These are phyloP conservation scores for Rhodotorula babjevae DNA, from an alignment of 768 basidiomycete species.

Conservation along the genomic window DNA sequence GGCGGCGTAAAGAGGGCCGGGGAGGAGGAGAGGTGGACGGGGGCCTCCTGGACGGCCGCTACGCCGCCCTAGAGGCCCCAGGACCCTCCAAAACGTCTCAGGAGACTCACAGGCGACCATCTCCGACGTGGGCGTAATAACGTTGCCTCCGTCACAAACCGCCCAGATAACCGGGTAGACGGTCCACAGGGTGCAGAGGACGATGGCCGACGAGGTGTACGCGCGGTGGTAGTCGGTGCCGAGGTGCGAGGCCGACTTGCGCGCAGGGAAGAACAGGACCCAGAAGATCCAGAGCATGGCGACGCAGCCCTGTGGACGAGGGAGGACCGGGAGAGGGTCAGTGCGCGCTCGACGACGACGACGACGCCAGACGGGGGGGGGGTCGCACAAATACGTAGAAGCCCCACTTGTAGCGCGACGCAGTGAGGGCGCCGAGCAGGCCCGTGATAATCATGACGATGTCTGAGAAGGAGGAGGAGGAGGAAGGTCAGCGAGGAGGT, in stretches of 20 bases:
- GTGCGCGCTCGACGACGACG: no score
- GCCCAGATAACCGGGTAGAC: slow-evolving; percentile 62
- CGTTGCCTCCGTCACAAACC: slow-evolving; percentile 53
- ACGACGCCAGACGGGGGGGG: no score
- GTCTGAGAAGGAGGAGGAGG: not conserved
- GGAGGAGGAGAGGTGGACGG: no score
- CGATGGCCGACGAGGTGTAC: slow-evolving; percentile 49
- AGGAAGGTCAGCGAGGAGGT: not conserved
- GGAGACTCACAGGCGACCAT: slow-evolving; percentile 49
- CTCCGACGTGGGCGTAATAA: slow-evolving; percentile 55
- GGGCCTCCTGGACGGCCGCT: no score
- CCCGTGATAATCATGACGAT: slow-evolving; percentile 52
- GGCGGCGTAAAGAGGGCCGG: no score
- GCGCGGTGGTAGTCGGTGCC: slow-evolving; percentile 19
- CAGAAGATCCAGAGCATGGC: slow-evolving; percentile 56
- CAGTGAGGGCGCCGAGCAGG: slow-evolving; percentile 56
- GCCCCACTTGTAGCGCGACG: slow-evolving; percentile 57
- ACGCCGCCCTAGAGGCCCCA: no score
- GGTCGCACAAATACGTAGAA: slow-evolving; percentile 52
- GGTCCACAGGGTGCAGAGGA: slow-evolving; percentile 57
- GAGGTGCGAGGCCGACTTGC: slow-evolving; percentile 44
- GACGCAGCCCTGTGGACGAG: slow-evolving; percentile 33
- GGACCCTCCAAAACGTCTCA: no score
- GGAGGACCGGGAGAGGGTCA: no score
- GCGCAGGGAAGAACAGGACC: slow-evolving; percentile 44